phyloP scores from a whole-genome alignment of 805 yeast species.

The Vanderwaltozyma yarrowii region DNA sequence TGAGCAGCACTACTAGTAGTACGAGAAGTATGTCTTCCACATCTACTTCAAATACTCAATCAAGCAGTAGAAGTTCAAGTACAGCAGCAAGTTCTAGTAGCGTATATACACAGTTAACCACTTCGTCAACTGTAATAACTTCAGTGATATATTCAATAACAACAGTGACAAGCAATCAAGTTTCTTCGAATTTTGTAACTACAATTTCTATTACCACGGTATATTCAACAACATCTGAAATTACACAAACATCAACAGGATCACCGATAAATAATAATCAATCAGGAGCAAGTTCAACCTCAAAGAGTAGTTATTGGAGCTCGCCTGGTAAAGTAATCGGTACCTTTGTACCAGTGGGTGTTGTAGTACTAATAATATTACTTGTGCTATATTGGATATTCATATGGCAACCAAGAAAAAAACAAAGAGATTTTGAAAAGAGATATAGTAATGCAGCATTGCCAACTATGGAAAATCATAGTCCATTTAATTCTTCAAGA shows the following conservation, averaged over 20 bases:
- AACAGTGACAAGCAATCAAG: slow-evolving; percentile 9
- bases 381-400: slow-evolving; percentile 34
- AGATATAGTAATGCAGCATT: slow-evolving; percentile 16
- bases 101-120: slow-evolving; percentile 1
- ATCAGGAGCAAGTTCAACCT: background rate
- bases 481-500: slow-evolving; percentile 1
- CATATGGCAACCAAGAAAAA: slow-evolving; percentile 15
- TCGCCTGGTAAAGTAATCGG: slow-evolving; percentile 77
- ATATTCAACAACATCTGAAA: slow-evolving; percentile 7
- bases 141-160: slow-evolving; percentile 11
- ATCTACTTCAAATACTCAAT: slow-evolving; percentile 1
- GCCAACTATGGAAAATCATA: slow-evolving; percentile 7
- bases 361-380: slow-evolving; percentile 41
- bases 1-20: background rate
- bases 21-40: background rate
- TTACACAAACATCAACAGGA: background rate
- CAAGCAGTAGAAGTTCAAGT: slow-evolving; percentile 1
- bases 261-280: slow-evolving; percentile 1
- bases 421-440: slow-evolving; percentile 17
- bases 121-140: slow-evolving; percentile 4
- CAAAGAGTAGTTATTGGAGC: slow-evolving; percentile 43
- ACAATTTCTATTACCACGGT: slow-evolving; percentile 13
- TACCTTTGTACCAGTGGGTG: slow-evolving; percentile 69
- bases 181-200: slow-evolving; percentile 3
- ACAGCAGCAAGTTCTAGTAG: background rate